Conservation (phyloP, 805 yeast species). For the Pichia californica region DNA sequence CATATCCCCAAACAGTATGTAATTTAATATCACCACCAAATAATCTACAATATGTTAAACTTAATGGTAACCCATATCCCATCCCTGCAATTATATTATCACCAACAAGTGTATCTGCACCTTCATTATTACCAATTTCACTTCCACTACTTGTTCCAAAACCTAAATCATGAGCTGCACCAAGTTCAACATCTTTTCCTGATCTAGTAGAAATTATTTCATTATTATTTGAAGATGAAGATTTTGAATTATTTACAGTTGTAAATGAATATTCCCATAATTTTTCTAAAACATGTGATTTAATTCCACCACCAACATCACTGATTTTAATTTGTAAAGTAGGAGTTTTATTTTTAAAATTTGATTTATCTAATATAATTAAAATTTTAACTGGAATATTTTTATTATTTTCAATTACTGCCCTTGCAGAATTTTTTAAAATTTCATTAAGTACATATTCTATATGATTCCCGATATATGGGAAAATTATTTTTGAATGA, state of each 20-base stretch:
- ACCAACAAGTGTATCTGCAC: constrained; percentile 8
- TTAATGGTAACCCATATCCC: constrained; percentile 92
- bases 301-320: constrained; percentile 87
- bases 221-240: too few relatives aligned
- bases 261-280: constrained; percentile 85
- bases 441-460: constrained; percentile 86
- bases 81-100: constrained; percentile 74
- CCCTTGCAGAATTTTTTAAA: constrained; percentile 80
- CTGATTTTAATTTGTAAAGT: constrained; percentile 64
- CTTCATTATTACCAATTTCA: too few relatives aligned
- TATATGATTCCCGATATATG: constrained; percentile 81
- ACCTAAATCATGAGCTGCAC: constrained; percentile 40
- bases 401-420: constrained; percentile 68
- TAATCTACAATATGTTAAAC: constrained; percentile 65
- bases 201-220: constrained; percentile 23
- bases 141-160: constrained; percentile 33
- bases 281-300: constrained; percentile 54
- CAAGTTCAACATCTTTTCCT: constrained; percentile 22
- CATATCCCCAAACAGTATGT: constrained; percentile 69
- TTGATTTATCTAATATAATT: constrained; percentile 33
- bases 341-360: constrained; percentile 23
- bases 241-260: constrained; percentile 41
- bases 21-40: constrained; percentile 66
- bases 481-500: constrained; percentile 41
- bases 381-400: constrained; percentile 43